Evolutionary conservation across 176 grass and related monocot species (phyloP), one percentile per base, ranked within the genome.

Genomic region (Phoenix dactylifera): DNA sequence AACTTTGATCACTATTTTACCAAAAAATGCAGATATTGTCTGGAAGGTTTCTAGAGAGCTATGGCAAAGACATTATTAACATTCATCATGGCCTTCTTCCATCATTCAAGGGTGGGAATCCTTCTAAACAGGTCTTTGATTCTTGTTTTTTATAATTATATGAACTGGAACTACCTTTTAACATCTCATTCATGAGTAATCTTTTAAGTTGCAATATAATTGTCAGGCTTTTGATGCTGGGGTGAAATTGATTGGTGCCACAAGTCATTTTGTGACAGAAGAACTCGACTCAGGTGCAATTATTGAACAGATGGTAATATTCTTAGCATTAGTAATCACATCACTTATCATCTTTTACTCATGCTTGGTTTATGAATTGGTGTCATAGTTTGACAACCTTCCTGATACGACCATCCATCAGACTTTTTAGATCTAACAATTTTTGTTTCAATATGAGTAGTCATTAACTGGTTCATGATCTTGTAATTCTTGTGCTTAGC

Each of bases 21-120:
- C 22, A 29, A 22, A 54, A 39, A 16, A 39, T 18, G 24, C 69
- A 96, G 92, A 51, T 96, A 68, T 22, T 96, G 58, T 90, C 92
- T 28, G 74, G 77, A 70, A 74, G 55, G 49, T 88, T 96, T 82
- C 60, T 96, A 55, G 72, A 90, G 59, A 64, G 72, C 17, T 96
- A 96, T 73, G 78, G 83, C 54, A 96, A 90, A 90, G 92, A 96
- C 67, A 63, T 96, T 65, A 88, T 96, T 39, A 96, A 96, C 49
- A 96, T 96, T 66, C 92, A 96, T 61, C 92, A 96, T 82, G 92
- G 92, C 22, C 86, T 96, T 64, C 92, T 96, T 88, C 92, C 92
- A 60, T 96, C 92, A 0, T 96, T 96, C 63, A 96, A 86, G 72
- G 92, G 92, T 65, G 87, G 92, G 16, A 66, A 72, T 75, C 92